phyloP scores from a whole-genome alignment of 306 rosid genomes.

The Argentina anserina region DNA sequence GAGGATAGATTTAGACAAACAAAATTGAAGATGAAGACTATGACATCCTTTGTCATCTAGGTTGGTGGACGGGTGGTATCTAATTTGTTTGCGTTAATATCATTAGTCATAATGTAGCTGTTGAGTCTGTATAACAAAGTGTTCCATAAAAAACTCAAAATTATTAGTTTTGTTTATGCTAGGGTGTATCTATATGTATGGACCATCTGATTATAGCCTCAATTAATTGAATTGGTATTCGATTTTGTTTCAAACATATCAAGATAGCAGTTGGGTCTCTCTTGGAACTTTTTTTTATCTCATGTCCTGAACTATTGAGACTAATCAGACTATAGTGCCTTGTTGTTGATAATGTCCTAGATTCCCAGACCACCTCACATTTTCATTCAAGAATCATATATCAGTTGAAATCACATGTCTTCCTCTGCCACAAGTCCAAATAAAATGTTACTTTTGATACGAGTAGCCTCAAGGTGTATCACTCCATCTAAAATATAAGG shows the following conservation, averaged over 20 bases:
- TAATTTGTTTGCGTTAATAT: neutral
- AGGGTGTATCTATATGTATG: neutral
- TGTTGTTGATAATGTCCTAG: neutral
- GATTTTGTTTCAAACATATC: too few relatives aligned
- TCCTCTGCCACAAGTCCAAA: neutral
- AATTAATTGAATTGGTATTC: neutral
- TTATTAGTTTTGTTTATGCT: neutral
- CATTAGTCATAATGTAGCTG: neutral
- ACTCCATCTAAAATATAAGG: neutral
- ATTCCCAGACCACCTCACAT: neutral
- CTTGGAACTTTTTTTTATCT: too few relatives aligned
- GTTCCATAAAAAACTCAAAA: neutral
- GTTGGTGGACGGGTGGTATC: neutral
- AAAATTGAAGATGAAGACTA: neutral
- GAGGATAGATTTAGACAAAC: neutral
- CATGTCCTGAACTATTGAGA: neutral
- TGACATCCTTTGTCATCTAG: neutral
- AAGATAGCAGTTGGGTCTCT: too few relatives aligned
- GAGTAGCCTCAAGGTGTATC: neutral
- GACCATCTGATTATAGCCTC: neutral
- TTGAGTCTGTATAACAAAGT: neutral
- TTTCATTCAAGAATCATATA: neutral
- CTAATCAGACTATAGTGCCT: neutral
- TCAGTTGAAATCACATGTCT: neutral
- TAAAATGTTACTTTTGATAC: neutral